Percentiles rank a stretch among this genome's conserved stretches.
Evolutionary conservation across 2,329 filamentous ascomycete species (phyloP).

Genomic region (Xylariaceae sp.): DNA sequence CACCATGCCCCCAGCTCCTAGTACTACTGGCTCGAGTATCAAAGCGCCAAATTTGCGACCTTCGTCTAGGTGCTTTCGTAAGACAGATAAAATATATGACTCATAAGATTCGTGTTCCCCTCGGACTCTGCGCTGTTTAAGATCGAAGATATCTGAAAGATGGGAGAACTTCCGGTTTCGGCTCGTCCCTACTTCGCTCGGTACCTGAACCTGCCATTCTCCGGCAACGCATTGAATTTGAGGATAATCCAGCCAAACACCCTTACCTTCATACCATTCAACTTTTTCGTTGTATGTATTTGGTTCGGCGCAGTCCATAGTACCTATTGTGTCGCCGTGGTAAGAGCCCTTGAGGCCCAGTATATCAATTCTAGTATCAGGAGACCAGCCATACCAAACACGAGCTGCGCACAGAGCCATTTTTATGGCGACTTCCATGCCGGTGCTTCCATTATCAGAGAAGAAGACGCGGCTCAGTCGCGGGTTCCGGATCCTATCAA

Average conservation of each 20-base stretch:
- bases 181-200: constrained; percentile 53
- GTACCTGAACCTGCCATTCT: constrained; percentile 67
- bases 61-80: constrained; percentile 58
- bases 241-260: constrained; percentile 83
- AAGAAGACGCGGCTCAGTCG: constrained; percentile 77
- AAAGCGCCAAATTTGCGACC: constrained; percentile 76
- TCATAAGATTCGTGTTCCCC: constrained; percentile 60
- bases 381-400: constrained; percentile 69
- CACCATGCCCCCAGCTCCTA: constrained; percentile 85
- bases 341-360: constrained; percentile 81
- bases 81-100: constrained; percentile 59
- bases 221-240: constrained; percentile 70
- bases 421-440: constrained; percentile 82
- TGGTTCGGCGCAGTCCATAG: constrained; percentile 85
- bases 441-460: constrained; percentile 83
- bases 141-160: constrained; percentile 65
- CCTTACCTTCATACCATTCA: constrained; percentile 82
- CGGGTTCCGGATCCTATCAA: constrained; percentile 65
- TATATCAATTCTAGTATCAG: constrained; percentile 65
- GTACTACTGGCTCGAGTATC: constrained; percentile 79
- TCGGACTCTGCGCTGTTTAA: constrained; percentile 53
- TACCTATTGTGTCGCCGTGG: constrained; percentile 86
- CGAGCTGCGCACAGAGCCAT: constrained; percentile 78
- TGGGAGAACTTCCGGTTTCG: constrained; percentile 51
- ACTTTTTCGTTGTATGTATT: constrained; percentile 80